Conservation (phyloP, 495 filamentous ascomycete species). For the Elaphomyces granulatus region DNA sequence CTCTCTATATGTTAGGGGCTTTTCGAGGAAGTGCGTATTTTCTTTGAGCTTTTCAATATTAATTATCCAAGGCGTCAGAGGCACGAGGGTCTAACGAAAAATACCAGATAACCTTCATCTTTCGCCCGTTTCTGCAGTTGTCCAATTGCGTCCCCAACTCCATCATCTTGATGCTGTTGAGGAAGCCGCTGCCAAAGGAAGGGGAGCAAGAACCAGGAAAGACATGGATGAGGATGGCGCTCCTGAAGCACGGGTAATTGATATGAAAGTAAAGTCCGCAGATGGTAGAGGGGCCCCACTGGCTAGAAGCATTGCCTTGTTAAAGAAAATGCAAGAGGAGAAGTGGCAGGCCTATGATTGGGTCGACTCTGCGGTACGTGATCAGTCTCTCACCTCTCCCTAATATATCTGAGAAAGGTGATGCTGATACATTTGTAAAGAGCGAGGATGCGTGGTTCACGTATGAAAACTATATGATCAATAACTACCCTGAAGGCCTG, state of each 20-base stretch:
- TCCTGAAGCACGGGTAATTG: conserved; percentile 45
- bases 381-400: background rate
- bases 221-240: conserved; percentile 32
- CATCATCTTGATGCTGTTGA: conserved; percentile 58
- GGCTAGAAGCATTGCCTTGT: conserved; percentile 37
- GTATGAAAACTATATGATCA: conserved; percentile 46
- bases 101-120: conserved; percentile 48
- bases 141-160: conserved; percentile 60
- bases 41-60: background rate
- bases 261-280: conserved; percentile 50
- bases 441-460: conserved; percentile 45
- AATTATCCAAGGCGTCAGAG: too few species aligned
- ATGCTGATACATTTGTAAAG: conserved; percentile 20
- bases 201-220: conserved; percentile 21
- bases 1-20: conserved; percentile 57
- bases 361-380: conserved; percentile 53
- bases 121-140: conserved; percentile 51
- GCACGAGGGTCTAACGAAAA: too few species aligned
- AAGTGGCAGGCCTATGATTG: conserved; percentile 50
- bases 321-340: conserved; percentile 51
- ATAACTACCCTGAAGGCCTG: conserved; percentile 34
- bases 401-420: too few species aligned
- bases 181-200: conserved; percentile 29
- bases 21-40: conserved; percentile 44
- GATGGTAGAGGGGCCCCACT: conserved; percentile 39